These are phyloP conservation scores for Scytalidium sp. DNA, from an alignment of 2,329 filamentous ascomycete genomes.

Conservation along the genomic window DNA sequence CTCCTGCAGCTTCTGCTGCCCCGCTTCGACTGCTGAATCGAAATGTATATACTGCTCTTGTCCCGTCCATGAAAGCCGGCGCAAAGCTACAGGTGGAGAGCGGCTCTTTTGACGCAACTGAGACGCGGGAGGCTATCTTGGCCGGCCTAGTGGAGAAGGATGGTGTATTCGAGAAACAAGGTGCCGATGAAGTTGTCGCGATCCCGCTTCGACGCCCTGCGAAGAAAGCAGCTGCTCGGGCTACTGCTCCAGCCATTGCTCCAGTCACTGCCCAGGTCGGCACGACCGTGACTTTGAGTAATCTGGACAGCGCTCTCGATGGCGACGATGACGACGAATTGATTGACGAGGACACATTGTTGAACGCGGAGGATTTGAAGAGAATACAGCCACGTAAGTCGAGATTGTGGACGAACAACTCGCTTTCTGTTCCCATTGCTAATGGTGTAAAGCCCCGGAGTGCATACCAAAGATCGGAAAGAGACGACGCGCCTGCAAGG, in stretches of 20 bases:
- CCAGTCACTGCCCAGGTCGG: conserved; percentile 40
- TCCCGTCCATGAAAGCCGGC: conserved; percentile 66
- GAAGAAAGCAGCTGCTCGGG: conserved; percentile 50
- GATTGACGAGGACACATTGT: conserved; percentile 85
- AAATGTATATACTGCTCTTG: conserved; percentile 65
- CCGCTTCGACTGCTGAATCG: conserved; percentile 56
- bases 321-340: conserved; percentile 72
- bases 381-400: conserved; percentile 76
- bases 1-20: conserved; percentile 58
- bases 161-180: conserved; percentile 37
- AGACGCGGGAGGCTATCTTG: conserved; percentile 77
- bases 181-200: conserved; percentile 16
- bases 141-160: conserved; percentile 67
- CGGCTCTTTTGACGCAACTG: conserved; percentile 51
- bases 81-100: conserved; percentile 69
- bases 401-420: too few species aligned
- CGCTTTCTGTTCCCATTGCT: neutral
- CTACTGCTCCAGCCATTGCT: neutral
- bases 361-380: conserved; percentile 81
- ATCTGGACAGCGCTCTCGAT: conserved; percentile 31
- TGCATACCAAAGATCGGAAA: conserved; percentile 86
- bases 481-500: conserved; percentile 91
- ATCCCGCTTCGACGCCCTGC: conserved; percentile 55
- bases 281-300: conserved; percentile 47
- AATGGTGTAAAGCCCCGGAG: conserved; percentile 60